Base-by-base conservation (phyloP, 352 stramenopile genomes). In the Globisporangium carolinianum region DNA sequence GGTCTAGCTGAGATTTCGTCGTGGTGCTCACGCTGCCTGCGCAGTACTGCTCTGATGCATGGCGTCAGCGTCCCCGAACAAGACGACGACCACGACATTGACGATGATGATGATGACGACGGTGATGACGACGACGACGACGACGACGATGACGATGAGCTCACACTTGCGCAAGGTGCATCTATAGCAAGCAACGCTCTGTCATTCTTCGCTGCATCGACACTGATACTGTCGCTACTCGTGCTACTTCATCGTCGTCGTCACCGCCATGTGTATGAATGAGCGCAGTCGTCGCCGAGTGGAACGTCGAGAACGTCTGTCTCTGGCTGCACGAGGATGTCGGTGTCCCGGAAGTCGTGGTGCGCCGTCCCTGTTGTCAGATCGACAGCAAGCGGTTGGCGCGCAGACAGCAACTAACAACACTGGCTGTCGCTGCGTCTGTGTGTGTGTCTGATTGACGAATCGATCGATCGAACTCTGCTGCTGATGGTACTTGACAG, bases 241-340 rank as follows among this genome's bases (percentile, higher is more conserved):
- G 3, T 47, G 32, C 35, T 42, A 38, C 51, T 24, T 1, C 38
- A 12, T 24, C 58, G 50, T 32, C 24, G 24, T 32, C 24, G 24
- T 32, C 24, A 32, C 24, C 24, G 24, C 3, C 24, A 32, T 32
- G 24, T 32, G 24, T 38, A 7, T 24, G 1, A 42, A 1, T 41
- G 0, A 7, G 6, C 36, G 14, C 49, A 86, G 83, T 89, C 12
- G 80, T 92, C 10, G 72, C 73, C 1, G 77, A 90, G 41, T 92
- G 83, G 83, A 90, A 66, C 17, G 78, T 91, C n/a, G 83, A 90
- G 38, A 88, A 89, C 50, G 83, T 92, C 3, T 92, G 79, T 38
- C 58, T 90, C 1, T 92, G 83, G 83, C 71, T 92, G 4, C 68
- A 86, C 47, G 80, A 92, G 68, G 83, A 92, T 38, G 79, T 89